Evolutionary conservation across 2,329 filamentous ascomycete species (phyloP).

Genomic region (Diaporthe citriasiana): DNA sequence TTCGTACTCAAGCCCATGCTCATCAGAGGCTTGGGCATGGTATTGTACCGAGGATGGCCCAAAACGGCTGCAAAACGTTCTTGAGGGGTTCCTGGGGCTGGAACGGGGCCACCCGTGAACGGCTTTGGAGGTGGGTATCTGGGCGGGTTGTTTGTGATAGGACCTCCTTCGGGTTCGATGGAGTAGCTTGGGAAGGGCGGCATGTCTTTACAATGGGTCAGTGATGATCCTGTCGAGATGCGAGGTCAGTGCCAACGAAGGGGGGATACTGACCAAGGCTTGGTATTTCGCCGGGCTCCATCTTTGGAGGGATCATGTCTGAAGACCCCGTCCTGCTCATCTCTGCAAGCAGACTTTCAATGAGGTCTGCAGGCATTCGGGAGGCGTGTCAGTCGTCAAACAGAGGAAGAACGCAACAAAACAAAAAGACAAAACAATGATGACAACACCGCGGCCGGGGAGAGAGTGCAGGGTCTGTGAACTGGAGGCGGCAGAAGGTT

Average conservation of each 20-base stretch:
- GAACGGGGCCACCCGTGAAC: constrained; percentile 5
- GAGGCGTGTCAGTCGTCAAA: neutral
- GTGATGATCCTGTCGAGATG: too few relatives aligned
- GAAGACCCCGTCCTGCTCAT: constrained; percentile 3
- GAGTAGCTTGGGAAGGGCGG: constrained; percentile 24
- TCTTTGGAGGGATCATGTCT: neutral
- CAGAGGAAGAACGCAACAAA: neutral
- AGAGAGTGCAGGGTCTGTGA: neutral
- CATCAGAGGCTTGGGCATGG: neutral
- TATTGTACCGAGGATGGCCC: constrained; percentile 4
- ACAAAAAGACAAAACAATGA: neutral
- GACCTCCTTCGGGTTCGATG: neutral
- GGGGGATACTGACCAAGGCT: neutral
- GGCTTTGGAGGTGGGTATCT: neutral
- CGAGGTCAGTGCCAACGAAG: neutral
- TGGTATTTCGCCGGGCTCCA: constrained; percentile 10
- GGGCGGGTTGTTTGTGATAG: neutral
- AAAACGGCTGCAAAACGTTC: constrained; percentile 37
- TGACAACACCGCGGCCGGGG: too few relatives aligned
- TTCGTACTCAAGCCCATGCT: neutral
- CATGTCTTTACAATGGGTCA: neutral
- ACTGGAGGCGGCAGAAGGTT: too few relatives aligned
- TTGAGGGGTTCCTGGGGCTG: constrained; percentile 30
- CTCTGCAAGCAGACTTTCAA: constrained; percentile 17
- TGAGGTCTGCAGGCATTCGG: constrained; percentile 4